phyloP scores from a whole-genome alignment of 768 basidiomycete genomes.

The Kockovaella imperatae region DNA sequence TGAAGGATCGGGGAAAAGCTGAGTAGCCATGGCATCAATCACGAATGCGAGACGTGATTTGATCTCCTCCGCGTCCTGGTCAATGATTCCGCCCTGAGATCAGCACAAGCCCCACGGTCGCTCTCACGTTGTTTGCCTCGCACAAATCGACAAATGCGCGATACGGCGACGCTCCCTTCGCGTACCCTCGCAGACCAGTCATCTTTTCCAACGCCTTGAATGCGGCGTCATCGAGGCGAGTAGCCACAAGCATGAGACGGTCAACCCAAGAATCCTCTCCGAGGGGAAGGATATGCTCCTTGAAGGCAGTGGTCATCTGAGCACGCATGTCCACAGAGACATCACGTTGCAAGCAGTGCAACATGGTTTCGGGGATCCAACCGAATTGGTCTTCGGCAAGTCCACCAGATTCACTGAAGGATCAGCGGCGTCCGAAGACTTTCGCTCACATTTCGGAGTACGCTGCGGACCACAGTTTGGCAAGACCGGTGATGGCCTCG shows the following conservation, averaged over 20 bases:
- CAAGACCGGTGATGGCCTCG: slow-evolving; percentile 70
- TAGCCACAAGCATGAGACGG: slow-evolving; percentile 64
- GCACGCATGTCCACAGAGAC: slow-evolving; percentile 54
- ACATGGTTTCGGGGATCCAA: slow-evolving; percentile 80
- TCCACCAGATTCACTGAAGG: slow-evolving; percentile 67
- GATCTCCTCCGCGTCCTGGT: slow-evolving; percentile 65
- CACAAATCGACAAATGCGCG: slow-evolving; percentile 66
- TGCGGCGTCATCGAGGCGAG: slow-evolving; percentile 56
- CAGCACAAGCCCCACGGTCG: slow-evolving; percentile 1
- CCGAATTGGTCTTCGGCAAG: slow-evolving; percentile 70
- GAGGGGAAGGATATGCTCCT: slow-evolving; percentile 70
- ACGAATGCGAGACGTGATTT: slow-evolving; percentile 53
- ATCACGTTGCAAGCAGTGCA: slow-evolving; percentile 51
- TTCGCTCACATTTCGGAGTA: slow-evolving; percentile 77
- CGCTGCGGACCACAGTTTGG: slow-evolving; percentile 69
- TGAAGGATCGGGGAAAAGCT: slow-evolving; percentile 57
- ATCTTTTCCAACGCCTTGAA: slow-evolving; percentile 56
- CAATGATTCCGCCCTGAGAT: slow-evolving; percentile 76
- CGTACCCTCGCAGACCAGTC: slow-evolving; percentile 55
- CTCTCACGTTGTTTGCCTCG: slow-evolving; percentile 71
- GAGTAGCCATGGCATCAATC: slow-evolving; percentile 43
- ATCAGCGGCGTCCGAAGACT: neutral
- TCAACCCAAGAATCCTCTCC: slow-evolving; percentile 84
- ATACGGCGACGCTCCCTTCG: slow-evolving; percentile 55
- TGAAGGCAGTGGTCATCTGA: slow-evolving; percentile 54